These are phyloP conservation scores for Parathielavia appendiculata DNA, from an alignment of 495 filamentous ascomycete genomes.

Conservation along the genomic window DNA sequence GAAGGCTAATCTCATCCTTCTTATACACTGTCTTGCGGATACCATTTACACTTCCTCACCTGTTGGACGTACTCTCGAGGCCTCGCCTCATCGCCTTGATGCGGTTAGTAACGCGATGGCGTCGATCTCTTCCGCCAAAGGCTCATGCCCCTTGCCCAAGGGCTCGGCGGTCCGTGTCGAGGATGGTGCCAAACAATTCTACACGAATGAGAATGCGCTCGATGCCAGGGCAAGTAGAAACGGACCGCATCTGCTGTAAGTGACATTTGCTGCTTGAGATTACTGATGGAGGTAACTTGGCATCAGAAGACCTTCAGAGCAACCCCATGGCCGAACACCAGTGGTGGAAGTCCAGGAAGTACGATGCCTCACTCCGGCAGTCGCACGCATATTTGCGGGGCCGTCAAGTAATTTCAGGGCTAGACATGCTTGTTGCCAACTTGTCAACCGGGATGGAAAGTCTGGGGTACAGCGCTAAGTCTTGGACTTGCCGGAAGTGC, in stretches of 20 bases:
- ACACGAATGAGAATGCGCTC: conserved; percentile 7
- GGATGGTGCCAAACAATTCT: not conserved
- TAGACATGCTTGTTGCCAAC: too few relatives aligned
- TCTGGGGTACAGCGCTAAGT: not conserved
- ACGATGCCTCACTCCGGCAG: not conserved
- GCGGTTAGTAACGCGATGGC: not conserved
- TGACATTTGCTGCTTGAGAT: not conserved
- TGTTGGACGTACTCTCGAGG: too few relatives aligned
- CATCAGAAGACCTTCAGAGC: too few relatives aligned
- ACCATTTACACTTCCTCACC: not conserved
- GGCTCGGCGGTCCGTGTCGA: not conserved
- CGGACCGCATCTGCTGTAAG: not conserved
- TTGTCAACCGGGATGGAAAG: not conserved
- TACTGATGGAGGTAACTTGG: not conserved
- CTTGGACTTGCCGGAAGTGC: conserved; percentile 2
- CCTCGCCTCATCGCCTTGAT: not conserved
- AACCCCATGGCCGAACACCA: not conserved
- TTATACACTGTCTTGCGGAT: not conserved
- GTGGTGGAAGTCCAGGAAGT: not conserved
- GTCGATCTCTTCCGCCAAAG: not conserved
- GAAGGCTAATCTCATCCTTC: not conserved
- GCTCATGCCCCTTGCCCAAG: not conserved
- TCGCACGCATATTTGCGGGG: not conserved
- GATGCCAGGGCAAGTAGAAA: not conserved
- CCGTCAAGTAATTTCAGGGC: not conserved